Evolutionary conservation across 306 rosid genomes (phyloP).

Genomic region (Cicer chorassanicum): DNA sequence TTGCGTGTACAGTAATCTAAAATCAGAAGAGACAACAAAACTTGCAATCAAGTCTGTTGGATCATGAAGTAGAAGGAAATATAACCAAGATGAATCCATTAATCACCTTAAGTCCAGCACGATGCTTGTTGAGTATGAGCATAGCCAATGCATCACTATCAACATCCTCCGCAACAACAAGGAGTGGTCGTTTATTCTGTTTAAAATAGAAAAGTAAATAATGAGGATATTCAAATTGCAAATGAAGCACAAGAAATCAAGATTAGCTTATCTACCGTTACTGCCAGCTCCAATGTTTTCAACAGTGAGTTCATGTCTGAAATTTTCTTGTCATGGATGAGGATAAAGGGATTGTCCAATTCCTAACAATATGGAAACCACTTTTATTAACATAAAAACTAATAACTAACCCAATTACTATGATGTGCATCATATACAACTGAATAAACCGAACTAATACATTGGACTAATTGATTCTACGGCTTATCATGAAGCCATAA

Average conservation of each 20-base stretch:
- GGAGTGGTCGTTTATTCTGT: conserved; percentile 83
- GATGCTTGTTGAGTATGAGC: conserved; percentile 98
- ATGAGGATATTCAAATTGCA: conserved; percentile 41
- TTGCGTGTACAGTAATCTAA: background rate
- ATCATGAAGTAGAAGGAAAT: conserved; percentile 5
- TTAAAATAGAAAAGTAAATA: conserved; percentile 33
- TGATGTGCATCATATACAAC: conserved; percentile 20
- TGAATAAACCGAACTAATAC: conserved; percentile 27
- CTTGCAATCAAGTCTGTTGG: conserved; percentile 22
- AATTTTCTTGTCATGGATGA: conserved; percentile 87
- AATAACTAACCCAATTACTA: conserved; percentile 19
- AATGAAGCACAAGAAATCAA: conserved; percentile 29
- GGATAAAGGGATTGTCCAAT: conserved; percentile 85
- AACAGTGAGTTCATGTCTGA: conserved; percentile 76
- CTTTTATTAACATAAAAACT: conserved; percentile 24
- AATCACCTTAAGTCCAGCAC: conserved; percentile 83
- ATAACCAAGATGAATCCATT: conserved; percentile 32
- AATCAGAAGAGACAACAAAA: background rate
- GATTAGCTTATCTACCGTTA: conserved; percentile 60
- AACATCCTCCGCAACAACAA: conserved; percentile 94
- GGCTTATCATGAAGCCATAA: conserved; percentile 26
- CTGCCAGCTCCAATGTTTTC: conserved; percentile 75
- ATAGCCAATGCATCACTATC: conserved; percentile 86
- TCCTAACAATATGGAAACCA: conserved; percentile 61
- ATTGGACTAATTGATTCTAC: conserved; percentile 28